Conservation (phyloP, 495 filamentous ascomycete species). For the Hypoxylon rickii region DNA sequence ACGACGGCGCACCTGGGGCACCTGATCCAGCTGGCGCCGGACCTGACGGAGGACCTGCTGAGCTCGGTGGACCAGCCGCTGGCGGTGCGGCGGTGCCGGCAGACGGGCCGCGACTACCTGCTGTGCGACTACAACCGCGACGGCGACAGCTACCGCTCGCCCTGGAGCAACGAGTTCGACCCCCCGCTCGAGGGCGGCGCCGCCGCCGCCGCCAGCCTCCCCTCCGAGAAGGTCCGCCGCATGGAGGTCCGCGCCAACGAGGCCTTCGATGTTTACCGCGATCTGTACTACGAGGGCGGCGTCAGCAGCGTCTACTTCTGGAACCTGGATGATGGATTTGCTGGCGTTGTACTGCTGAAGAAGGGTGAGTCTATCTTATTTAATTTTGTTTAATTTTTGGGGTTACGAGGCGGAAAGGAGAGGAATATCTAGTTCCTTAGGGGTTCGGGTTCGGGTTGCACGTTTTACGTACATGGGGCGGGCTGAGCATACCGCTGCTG, state of each 20-base stretch:
- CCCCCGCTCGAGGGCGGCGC: slow-evolving; percentile 66
- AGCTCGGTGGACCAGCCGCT: slow-evolving; percentile 97
- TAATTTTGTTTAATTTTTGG: neutral
- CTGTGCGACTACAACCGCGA: slow-evolving; percentile 99
- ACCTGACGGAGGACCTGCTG: slow-evolving; percentile 96
- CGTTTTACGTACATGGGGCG: no score
- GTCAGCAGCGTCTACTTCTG: slow-evolving; percentile 96
- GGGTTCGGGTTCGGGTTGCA: no score
- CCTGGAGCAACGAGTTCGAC: slow-evolving; percentile 98
- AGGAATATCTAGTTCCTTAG: no score
- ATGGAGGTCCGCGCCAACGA: slow-evolving; percentile 94
- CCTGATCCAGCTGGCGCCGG: slow-evolving; percentile 83
- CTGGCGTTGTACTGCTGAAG: slow-evolving; percentile 92
- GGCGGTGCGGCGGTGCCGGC: slow-evolving; percentile 78
- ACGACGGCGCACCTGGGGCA: slow-evolving; percentile 81
- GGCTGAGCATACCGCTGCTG: no score
- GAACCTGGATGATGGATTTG: slow-evolving; percentile 98
- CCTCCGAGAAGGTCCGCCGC: slow-evolving; percentile 84
- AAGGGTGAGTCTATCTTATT: slow-evolving; percentile 65
- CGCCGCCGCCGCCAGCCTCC: slow-evolving; percentile 54
- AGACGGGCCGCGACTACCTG: slow-evolving; percentile 92
- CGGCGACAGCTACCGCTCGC: slow-evolving; percentile 93
- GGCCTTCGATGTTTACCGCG: slow-evolving; percentile 95
- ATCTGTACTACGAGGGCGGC: slow-evolving; percentile 97
- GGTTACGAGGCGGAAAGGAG: no score